These are phyloP conservation scores for Candida xiaguanensis DNA, from an alignment of 805 yeast species.

Conservation along the genomic window DNA sequence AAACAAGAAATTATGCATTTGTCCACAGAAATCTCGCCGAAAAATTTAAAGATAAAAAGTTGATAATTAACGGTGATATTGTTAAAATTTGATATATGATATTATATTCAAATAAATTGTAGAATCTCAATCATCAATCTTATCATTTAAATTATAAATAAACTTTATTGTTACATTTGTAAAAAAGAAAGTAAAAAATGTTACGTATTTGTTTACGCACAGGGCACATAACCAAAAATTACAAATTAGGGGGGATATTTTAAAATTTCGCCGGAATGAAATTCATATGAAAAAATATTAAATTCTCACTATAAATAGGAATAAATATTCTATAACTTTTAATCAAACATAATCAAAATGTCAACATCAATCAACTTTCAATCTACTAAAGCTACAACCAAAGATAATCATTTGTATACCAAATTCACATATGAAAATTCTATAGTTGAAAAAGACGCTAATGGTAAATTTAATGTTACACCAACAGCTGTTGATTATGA, in stretches of 20 bases:
- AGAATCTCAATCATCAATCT: background rate
- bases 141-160: too few relatives aligned
- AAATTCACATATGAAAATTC: constrained; percentile 74
- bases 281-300: constrained; percentile 1
- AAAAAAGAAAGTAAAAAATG: background rate
- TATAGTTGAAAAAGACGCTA: constrained; percentile 49
- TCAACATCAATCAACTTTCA: constrained; percentile 44
- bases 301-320: constrained; percentile 2
- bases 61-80: background rate
- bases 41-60: background rate
- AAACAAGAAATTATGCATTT: constrained; percentile 2
- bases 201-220: background rate
- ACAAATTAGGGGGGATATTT: constrained; percentile 2
- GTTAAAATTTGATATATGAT: background rate
- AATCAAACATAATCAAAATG: background rate
- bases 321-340: background rate
- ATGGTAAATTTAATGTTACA: constrained; percentile 58
- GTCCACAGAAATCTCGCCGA: constrained; percentile 6
- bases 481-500: constrained; percentile 73
- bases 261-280: background rate
- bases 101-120: background rate
- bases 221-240: constrained; percentile 2
- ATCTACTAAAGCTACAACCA: constrained; percentile 49
- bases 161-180: too few relatives aligned
- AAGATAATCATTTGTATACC: constrained; percentile 52